phyloP scores from a whole-genome alignment of 805 yeast genomes.

The Lipomyces starkeyi region DNA sequence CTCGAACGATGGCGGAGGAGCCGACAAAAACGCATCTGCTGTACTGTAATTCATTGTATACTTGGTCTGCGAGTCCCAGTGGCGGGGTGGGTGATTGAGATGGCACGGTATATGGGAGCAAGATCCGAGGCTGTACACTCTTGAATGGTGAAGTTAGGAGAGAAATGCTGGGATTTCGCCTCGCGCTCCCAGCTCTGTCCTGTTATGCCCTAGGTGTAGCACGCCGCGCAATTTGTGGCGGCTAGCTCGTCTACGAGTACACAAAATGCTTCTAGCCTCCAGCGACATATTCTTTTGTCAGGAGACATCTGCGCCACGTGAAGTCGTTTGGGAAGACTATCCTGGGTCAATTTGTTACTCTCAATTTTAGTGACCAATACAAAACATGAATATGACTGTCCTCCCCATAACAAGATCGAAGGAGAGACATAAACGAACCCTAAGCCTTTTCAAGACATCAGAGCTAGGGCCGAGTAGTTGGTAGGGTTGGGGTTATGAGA shows the following conservation, averaged over 20 bases:
- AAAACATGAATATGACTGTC: not conserved
- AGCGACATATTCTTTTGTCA: too few species aligned
- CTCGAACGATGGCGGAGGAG: constrained; percentile 36
- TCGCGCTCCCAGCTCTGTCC: too few species aligned
- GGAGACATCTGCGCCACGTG: too few species aligned
- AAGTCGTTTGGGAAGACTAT: too few species aligned
- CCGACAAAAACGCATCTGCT: constrained; percentile 27
- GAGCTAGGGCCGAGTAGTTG: not conserved
- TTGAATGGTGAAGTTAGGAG: too few species aligned
- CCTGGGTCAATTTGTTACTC: too few species aligned
- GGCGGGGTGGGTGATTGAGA: not conserved
- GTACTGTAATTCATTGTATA: constrained; percentile 17
- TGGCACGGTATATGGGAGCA: not conserved
- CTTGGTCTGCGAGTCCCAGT: not conserved
- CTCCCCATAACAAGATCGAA: not conserved
- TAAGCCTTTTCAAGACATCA: not conserved
- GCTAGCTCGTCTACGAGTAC: too few species aligned
- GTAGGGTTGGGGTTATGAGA: not conserved
- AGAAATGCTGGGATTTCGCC: too few species aligned
- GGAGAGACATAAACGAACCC: not conserved
- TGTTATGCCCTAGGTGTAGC: too few species aligned
- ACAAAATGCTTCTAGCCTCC: too few species aligned
- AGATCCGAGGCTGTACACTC: not conserved
- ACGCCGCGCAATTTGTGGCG: too few species aligned
- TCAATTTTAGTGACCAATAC: too few species aligned